Conservation (phyloP, 2,329 filamentous ascomycete species). For the Neurospora sp. region DNA sequence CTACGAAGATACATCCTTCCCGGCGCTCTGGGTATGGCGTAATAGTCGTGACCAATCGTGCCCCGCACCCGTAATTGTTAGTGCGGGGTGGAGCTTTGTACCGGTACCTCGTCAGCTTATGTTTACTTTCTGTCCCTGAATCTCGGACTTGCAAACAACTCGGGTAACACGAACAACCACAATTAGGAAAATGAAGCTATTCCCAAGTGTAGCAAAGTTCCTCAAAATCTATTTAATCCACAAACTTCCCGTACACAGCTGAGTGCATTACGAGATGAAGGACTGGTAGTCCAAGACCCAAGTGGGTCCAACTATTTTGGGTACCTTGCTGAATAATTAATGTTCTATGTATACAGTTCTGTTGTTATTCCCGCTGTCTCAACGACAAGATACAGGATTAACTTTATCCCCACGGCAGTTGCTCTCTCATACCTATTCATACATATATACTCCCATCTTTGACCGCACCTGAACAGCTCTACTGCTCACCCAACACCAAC, state of each 20-base stretch:
- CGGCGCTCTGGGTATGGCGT: slow-evolving; percentile 8
- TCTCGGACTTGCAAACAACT: background rate
- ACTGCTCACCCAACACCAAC: background rate
- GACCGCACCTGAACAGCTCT: background rate
- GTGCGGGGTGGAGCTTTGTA: slow-evolving; percentile 5
- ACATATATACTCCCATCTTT: background rate
- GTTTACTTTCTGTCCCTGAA: background rate
- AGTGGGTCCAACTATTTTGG: background rate
- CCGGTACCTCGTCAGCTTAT: background rate
- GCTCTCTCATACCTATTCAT: background rate
- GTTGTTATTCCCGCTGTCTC: too few relatives aligned
- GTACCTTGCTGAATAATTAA: background rate
- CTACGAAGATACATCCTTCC: background rate
- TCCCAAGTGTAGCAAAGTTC: background rate
- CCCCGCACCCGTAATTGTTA: slow-evolving; percentile 4
- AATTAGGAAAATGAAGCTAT: background rate
- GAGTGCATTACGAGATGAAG: background rate
- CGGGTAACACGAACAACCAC: background rate
- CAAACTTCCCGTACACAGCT: background rate
- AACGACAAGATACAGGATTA: too few relatives aligned
- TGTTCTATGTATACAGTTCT: background rate
- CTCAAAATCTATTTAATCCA: background rate
- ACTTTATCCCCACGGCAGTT: background rate
- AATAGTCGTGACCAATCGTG: slow-evolving; percentile 8
- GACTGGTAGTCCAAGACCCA: background rate